These are phyloP conservation scores for Aspergillus asperescens DNA, from an alignment of 495 filamentous ascomycete species.

Conservation along the genomic window DNA sequence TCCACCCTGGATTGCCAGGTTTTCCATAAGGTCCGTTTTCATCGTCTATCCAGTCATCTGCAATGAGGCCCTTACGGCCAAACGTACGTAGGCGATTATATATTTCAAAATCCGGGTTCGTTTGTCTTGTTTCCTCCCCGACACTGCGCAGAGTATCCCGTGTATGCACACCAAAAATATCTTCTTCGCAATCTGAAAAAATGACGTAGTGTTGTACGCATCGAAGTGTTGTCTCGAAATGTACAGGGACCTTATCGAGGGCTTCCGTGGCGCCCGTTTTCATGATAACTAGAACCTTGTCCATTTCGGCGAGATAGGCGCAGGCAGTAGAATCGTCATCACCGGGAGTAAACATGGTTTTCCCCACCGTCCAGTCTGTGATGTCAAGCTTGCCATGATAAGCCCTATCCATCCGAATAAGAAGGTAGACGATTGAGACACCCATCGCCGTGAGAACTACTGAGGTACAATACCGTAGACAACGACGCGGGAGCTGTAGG, in stretches of 20 bases:
- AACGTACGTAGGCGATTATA: slow-evolving; percentile 37
- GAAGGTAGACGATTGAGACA: background rate
- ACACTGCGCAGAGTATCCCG: slow-evolving; percentile 40
- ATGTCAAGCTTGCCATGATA: background rate
- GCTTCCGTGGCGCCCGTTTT: slow-evolving; percentile 43
- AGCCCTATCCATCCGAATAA: background rate
- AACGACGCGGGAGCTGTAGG: background rate
- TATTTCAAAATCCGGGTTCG: slow-evolving; percentile 39
- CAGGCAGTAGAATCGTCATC: background rate
- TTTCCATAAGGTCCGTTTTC: slow-evolving; percentile 34
- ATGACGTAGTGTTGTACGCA: slow-evolving; percentile 41
- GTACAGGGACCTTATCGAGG: slow-evolving; percentile 34
- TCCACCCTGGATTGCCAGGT: slow-evolving; percentile 37
- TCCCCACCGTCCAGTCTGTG: background rate
- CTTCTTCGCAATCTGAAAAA: slow-evolving; percentile 45
- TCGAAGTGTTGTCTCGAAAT: slow-evolving; percentile 36
- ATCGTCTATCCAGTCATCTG: slow-evolving; percentile 27
- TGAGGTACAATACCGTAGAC: background rate
- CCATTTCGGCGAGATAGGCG: slow-evolving; percentile 12
- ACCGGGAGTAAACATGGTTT: background rate
- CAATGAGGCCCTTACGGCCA: slow-evolving; percentile 31
- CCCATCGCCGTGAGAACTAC: background rate
- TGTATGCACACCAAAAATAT: slow-evolving; percentile 32
- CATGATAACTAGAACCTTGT: slow-evolving; percentile 38
- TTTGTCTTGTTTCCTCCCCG: slow-evolving; percentile 28